Percentiles rank a stretch among this genome's conserved stretches.
Conservation (phyloP, 306 rosid genomes). For the Cajanus cajan region DNA sequence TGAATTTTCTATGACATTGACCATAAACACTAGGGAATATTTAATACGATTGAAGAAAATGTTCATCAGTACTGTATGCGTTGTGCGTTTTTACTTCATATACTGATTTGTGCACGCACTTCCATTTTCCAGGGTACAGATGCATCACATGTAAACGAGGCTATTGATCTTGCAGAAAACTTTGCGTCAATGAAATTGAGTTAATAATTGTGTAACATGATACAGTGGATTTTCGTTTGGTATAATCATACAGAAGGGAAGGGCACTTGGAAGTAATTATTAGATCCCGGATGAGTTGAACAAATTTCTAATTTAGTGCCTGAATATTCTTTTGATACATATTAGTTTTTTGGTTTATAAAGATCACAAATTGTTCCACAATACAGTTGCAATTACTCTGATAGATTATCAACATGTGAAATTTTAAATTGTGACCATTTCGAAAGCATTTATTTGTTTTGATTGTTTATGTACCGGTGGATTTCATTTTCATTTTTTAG, state of each 20-base stretch:
- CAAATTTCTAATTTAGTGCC: not conserved
- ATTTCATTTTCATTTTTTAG: no score
- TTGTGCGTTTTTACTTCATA: not conserved
- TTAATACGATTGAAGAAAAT: not conserved
- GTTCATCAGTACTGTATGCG: not conserved
- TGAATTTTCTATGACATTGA: not conserved
- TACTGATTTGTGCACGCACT: not conserved
- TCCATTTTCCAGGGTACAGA: slow-evolving; percentile 76
- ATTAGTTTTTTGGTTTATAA: not conserved
- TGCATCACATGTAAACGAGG: slow-evolving; percentile 70
- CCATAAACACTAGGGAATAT: not conserved
- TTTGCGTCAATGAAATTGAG: slow-evolving; percentile 72
- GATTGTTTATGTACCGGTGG: not conserved
- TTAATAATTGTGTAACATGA: slow-evolving; percentile 36
- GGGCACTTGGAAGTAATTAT: slow-evolving; percentile 4
- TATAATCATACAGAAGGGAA: not conserved
- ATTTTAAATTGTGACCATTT: not conserved
- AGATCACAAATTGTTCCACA: slow-evolving; percentile 9
- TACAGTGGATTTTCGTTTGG: not conserved
- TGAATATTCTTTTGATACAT: not conserved
- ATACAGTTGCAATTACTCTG: not conserved
- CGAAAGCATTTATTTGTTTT: not conserved
- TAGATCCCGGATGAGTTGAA: not conserved
- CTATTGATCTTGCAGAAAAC: slow-evolving; percentile 63
- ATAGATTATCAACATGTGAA: not conserved